Conservation (phyloP, 352 stramenopile genomes). For the Phytophthora cactorum region DNA sequence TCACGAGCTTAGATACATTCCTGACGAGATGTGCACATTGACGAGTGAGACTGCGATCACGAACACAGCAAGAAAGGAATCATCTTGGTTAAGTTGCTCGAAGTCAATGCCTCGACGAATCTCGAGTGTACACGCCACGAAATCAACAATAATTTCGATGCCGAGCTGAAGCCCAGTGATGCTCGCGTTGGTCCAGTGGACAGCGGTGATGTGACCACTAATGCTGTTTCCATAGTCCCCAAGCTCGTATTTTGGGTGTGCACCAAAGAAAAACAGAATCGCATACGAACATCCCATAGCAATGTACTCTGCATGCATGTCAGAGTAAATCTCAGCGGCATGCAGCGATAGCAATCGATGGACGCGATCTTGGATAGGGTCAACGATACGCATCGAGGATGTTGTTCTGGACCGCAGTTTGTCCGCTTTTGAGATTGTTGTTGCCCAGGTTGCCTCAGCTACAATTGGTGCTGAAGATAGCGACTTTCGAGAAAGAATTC, state of each 20-base stretch:
- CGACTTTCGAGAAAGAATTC: not conserved
- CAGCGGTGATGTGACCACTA: not conserved
- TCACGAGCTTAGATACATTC: constrained; percentile 14
- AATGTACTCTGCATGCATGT: constrained; percentile 61
- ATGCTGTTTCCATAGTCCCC: not conserved
- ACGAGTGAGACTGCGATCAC: constrained; percentile 22
- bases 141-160: constrained; percentile 33
- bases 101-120: constrained; percentile 28
- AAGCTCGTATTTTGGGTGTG: not conserved
- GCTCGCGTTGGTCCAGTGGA: constrained; percentile 7
- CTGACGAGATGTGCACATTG: constrained; percentile 34
- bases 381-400: not conserved
- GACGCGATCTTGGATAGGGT: constrained; percentile 9
- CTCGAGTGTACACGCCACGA: constrained; percentile 35
- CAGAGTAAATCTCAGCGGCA: constrained; percentile 30
- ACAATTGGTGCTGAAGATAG: not conserved
- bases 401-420: constrained; percentile 1
- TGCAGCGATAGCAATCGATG: constrained; percentile 20
- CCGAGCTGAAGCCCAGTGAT: constrained; percentile 27
- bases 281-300: constrained; percentile 46
- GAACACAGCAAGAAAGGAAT: constrained; percentile 29
- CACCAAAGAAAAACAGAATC: constrained; percentile 37
- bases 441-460: not conserved
- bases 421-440: not conserved
- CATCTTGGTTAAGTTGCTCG: constrained; percentile 25